Percentiles rank a stretch among this genome's conserved stretches.
Evolutionary conservation across 2,329 filamentous ascomycete species (phyloP).

Genomic region (Claviceps maximensis): DNA sequence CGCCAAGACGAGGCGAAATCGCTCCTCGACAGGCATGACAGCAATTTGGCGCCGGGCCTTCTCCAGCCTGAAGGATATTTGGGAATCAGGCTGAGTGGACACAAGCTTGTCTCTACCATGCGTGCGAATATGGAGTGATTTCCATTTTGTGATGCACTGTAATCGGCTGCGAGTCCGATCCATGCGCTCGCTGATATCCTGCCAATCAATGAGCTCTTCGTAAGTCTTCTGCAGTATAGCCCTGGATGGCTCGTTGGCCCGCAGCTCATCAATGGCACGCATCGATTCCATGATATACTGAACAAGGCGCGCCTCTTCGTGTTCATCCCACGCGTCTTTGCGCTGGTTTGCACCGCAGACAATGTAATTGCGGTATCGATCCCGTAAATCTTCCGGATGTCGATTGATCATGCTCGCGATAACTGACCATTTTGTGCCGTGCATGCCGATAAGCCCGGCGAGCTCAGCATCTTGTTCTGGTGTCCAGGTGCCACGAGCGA

Average conservation of each 20-base stretch:
- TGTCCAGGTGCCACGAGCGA: slow-evolving; percentile 35
- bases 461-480: slow-evolving; percentile 24
- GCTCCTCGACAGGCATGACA: slow-evolving; percentile 30
- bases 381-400: slow-evolving; percentile 50
- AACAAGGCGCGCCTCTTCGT: slow-evolving; percentile 44
- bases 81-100: slow-evolving; percentile 19
- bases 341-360: slow-evolving; percentile 40
- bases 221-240: slow-evolving; percentile 26
- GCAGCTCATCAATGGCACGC: slow-evolving; percentile 28
- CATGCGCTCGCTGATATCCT: slow-evolving; percentile 49
- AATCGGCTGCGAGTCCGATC: slow-evolving; percentile 46
- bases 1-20: slow-evolving; percentile 28
- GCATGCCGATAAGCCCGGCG: slow-evolving; percentile 19
- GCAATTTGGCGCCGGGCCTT: slow-evolving; percentile 28
- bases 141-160: slow-evolving; percentile 59
- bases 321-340: slow-evolving; percentile 43
- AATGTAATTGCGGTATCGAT: slow-evolving; percentile 57
- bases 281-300: slow-evolving; percentile 40
- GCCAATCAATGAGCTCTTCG: slow-evolving; percentile 51
- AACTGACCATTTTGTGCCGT: slow-evolving; percentile 42
- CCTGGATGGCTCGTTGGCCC: slow-evolving; percentile 19
- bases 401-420: slow-evolving; percentile 53
- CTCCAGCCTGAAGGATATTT: slow-evolving; percentile 28
- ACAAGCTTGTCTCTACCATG: slow-evolving; percentile 20
- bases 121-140: slow-evolving; percentile 25